phyloP scores from a whole-genome alignment of 2,329 filamentous ascomycete genomes.

The Aspergillus flavus region DNA sequence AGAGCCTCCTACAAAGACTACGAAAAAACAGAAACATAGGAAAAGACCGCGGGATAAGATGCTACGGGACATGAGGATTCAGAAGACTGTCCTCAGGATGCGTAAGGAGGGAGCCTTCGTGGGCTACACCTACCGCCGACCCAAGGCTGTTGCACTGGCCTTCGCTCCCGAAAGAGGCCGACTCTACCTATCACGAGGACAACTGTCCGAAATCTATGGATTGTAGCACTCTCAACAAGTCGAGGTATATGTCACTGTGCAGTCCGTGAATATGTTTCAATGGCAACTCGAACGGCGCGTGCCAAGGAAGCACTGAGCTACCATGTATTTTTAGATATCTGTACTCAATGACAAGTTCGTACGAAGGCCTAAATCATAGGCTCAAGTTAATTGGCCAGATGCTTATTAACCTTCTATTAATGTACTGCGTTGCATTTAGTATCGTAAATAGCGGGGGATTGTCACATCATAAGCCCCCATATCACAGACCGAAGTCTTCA shows the following conservation, averaged over 20 bases:
- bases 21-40: conserved; percentile 63
- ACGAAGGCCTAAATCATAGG: background rate
- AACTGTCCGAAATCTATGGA: conserved; percentile 30
- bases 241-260: background rate
- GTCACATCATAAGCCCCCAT: background rate
- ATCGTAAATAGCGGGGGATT: background rate
- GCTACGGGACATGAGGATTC: conserved; percentile 70
- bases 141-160: conserved; percentile 38
- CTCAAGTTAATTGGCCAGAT: background rate
- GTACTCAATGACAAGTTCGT: conserved; percentile 13
- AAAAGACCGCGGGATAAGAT: conserved; percentile 84
- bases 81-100: conserved; percentile 71
- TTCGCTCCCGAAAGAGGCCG: conserved; percentile 39
- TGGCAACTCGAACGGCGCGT: background rate
- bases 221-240: background rate
- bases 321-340: conserved; percentile 16
- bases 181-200: conserved; percentile 24
- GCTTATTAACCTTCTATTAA: background rate
- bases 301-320: background rate
- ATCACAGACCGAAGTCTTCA: background rate
- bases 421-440: background rate
- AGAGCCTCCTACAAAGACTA: conserved; percentile 10
- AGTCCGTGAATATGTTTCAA: background rate
- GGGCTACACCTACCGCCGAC: conserved; percentile 78
- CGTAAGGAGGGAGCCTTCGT: conserved; percentile 83